Evolutionary conservation across 768 basidiomycete genomes (phyloP).

Genomic region (Piloderma croceum): DNA sequence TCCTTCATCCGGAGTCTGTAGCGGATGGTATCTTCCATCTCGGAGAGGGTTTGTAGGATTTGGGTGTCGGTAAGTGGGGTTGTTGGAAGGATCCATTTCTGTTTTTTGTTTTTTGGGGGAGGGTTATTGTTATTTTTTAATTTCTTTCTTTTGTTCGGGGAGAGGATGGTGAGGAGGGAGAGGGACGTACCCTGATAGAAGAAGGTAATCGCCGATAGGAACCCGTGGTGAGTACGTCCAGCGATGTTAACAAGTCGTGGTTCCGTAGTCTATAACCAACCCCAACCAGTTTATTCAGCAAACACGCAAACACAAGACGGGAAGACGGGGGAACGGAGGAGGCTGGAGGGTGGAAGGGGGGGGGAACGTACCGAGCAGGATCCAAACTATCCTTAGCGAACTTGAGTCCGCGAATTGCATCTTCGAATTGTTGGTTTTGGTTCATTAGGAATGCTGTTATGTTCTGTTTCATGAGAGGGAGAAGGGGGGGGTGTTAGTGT

Average conservation of each 20-base stretch:
- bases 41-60: constrained; percentile 57
- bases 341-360: too few relatives aligned
- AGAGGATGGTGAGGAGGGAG: not conserved
- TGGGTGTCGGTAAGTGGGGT: constrained; percentile 61
- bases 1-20: constrained; percentile 77
- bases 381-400: constrained; percentile 67
- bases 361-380: constrained; percentile 66
- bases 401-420: constrained; percentile 55
- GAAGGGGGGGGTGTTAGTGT: constrained; percentile 5
- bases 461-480: constrained; percentile 57
- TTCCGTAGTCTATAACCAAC: constrained; percentile 65
- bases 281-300: not conserved
- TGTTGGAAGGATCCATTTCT: constrained; percentile 70
- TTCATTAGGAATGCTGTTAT: constrained; percentile 82
- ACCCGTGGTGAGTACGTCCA: constrained; percentile 84
- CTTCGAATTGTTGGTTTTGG: constrained; percentile 81
- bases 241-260: constrained; percentile 86
- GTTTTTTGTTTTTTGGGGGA: too few relatives aligned
- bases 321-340: not conserved
- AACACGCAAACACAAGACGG: not conserved
- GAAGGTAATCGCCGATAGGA: constrained; percentile 81
- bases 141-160: too few relatives aligned
- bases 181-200: constrained; percentile 59
- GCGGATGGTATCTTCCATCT: constrained; percentile 74
- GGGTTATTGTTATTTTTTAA: too few relatives aligned